A percentile compares a stretch with the other conserved stretches of the same genome.
Evolutionary conservation across 192 early-diverging fungal genomes (phyloP).

Genomic region (Umbelopsis isabellina): DNA sequence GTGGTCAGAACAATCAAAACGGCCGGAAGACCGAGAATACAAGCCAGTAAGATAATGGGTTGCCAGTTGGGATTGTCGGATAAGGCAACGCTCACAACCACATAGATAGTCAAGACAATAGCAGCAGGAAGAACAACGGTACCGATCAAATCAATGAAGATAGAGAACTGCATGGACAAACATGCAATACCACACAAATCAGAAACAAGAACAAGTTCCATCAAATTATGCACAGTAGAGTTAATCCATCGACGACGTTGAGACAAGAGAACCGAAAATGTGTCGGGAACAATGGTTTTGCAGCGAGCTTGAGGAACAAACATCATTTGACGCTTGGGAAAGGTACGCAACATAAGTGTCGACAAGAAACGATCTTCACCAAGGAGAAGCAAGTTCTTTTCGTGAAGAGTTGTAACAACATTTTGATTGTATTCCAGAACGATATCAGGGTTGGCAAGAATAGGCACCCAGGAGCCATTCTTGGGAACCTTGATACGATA

Average conservation of each 20-base stretch:
- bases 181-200: slow-evolving; percentile 91
- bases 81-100: slow-evolving; percentile 55
- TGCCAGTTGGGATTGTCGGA: slow-evolving; percentile 36
- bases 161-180: slow-evolving; percentile 86
- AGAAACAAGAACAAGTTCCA: slow-evolving; percentile 84
- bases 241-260: slow-evolving; percentile 96
- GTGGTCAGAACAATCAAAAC: slow-evolving; percentile 90
- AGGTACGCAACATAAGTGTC: slow-evolving; percentile 85
- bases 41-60: slow-evolving; percentile 72
- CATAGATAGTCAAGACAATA: slow-evolving; percentile 50
- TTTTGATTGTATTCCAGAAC: slow-evolving; percentile 82
- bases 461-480: slow-evolving; percentile 74
- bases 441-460: slow-evolving; percentile 87
- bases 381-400: slow-evolving; percentile 84
- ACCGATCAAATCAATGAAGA: slow-evolving; percentile 75
- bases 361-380: slow-evolving; percentile 90
- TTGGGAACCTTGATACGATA: slow-evolving; percentile 92
- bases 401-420: slow-evolving; percentile 76
- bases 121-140: slow-evolving; percentile 75
- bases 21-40: slow-evolving; percentile 87
- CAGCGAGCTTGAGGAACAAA: slow-evolving; percentile 85
- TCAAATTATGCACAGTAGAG: slow-evolving; percentile 89
- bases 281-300: slow-evolving; percentile 84
- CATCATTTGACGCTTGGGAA: slow-evolving; percentile 84
- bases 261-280: slow-evolving; percentile 80